Evolutionary conservation across 2,329 filamentous ascomycete genomes (phyloP), one percentile per base, ranked within the genome.

Genomic region (Nemania abortiva): DNA sequence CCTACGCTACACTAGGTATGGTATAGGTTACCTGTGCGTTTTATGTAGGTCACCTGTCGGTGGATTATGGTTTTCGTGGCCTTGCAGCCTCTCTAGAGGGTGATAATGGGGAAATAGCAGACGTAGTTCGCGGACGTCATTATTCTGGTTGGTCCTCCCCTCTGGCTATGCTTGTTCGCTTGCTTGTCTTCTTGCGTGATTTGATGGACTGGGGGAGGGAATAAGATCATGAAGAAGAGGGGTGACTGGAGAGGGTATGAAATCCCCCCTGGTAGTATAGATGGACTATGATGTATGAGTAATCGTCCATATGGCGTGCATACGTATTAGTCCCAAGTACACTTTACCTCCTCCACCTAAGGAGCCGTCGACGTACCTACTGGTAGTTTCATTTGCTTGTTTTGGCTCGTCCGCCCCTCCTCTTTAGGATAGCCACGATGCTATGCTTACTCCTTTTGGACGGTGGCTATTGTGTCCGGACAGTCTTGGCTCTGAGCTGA

Each of bases 1-100:
- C 37, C 37, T 42, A 42, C 37, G 13, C 37, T 42, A 42, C 37
- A 42, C 37, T 42, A 60, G 53, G 45, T 47, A 62, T 20, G 52
- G 52, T 24, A 56, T 64, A 57, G 53, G 60, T 50, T 64, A 39
- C n/a, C 47, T 68, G 57, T 65, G 47, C 59, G 60, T 68, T 63
- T 52, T 62, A 68, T 68, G 39, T 63, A 70, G 64, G 64, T 68
- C 65, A 68, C 56, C 54, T 68, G 68, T 59, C 34, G 64, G 61
- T 62, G 65, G 65, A 65, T 68, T 49, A 68, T 55, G 60, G 68
- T 53, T 45, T 59, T 59, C 6, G 22, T 45, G 52, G 18, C 11
- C 56, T 59, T 39, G 31, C 52, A 22, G 49, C 37, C 49, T 55
- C 13, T 27, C 13, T 42, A 11, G 27, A 52, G 31, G 31, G 39